Base-by-base conservation (phyloP, 139 green algal species). In the Chlorella vulgaris region DNA sequence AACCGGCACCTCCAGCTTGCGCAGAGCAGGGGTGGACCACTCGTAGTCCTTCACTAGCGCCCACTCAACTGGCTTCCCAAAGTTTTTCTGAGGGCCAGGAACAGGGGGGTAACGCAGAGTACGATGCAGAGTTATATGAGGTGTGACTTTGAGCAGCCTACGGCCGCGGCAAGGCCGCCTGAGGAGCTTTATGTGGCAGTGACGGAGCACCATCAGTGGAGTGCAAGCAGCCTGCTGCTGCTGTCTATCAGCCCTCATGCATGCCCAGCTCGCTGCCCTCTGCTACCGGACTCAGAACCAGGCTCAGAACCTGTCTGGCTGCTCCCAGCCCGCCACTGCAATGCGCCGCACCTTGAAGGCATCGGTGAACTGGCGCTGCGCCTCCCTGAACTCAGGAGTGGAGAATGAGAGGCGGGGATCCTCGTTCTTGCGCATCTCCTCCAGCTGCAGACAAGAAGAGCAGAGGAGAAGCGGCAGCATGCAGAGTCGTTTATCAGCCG, bases 331-430 rank as follows among this genome's bases (percentile, higher is more conserved):
- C n/a, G n/a, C n/a, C n/a, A n/a, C n/a, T 24, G 29, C 43, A 71
- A 69, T 26, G 35, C 5, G 21, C 15, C 78, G 18, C 19, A 93
- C 94, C 92, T 98, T 98, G 89, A 97, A 96, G 42, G 85, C 84
- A 19, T 97, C 93, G 0, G 94, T 97, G 88, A 98, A 98, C 19
- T 86, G 83, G 7, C 94, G 86, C 86, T 97, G 92, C 0, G 94
- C 94, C 66, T 97, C 94, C 83, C 96, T 97, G 89, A 98, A 98
- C 86, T 98, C 95, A 7, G 95, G 95, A 19, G 95, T 98, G 35
- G 91, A 95, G 75, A 98, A 98, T 39, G 88, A 96, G 3, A 98
- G 86, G 10, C 95, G 83, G 0, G 95, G 95, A 81, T 98, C 95
- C 79, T 97, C 93, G 69, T 96, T 90, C 77, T 93, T 90, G 15